Evolutionary conservation across 257 asterid species (phyloP).

Genomic region (Ajuga chamaepitys): DNA sequence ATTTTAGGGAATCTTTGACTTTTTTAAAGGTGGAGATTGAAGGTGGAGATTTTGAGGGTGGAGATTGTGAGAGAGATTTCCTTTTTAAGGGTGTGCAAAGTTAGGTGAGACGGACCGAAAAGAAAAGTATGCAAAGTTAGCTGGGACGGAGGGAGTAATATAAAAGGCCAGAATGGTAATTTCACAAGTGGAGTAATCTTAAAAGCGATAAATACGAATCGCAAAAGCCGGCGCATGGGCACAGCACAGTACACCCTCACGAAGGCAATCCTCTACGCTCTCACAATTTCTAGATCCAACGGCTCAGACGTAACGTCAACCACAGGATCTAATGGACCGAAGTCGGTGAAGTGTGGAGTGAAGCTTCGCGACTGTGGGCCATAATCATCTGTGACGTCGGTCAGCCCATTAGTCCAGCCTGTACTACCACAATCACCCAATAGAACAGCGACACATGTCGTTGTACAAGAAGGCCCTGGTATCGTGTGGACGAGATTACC

Average conservation of each 20-base stretch:
- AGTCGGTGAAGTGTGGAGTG: slow-evolving; percentile 28
- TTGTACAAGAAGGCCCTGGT: slow-evolving; percentile 11
- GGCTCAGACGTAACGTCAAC: slow-evolving; percentile 25
- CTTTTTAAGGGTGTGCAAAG: too few relatives aligned
- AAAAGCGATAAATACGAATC: background rate
- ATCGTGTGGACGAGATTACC: slow-evolving; percentile 22
- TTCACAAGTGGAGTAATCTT: too few relatives aligned
- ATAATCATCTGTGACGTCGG: slow-evolving; percentile 19
- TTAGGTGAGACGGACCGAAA: too few relatives aligned
- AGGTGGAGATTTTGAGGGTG: too few relatives aligned
- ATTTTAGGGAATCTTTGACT: too few relatives aligned
- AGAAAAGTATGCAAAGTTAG: too few relatives aligned
- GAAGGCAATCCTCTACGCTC: background rate
- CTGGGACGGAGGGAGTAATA: too few relatives aligned
- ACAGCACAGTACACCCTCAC: background rate
- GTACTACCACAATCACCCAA: background rate
- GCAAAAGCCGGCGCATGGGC: background rate
- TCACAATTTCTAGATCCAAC: slow-evolving; percentile 36
- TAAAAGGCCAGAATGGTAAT: background rate
- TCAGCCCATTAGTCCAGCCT: background rate
- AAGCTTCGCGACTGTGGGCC: slow-evolving; percentile 36
- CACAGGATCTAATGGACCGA: background rate
- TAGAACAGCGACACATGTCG: slow-evolving; percentile 21
- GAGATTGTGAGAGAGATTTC: too few relatives aligned
- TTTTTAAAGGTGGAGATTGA: too few relatives aligned